Evolutionary conservation across 2,329 filamentous ascomycete genomes (phyloP).

Genomic region (Magnaporthiopsis incrustans): DNA sequence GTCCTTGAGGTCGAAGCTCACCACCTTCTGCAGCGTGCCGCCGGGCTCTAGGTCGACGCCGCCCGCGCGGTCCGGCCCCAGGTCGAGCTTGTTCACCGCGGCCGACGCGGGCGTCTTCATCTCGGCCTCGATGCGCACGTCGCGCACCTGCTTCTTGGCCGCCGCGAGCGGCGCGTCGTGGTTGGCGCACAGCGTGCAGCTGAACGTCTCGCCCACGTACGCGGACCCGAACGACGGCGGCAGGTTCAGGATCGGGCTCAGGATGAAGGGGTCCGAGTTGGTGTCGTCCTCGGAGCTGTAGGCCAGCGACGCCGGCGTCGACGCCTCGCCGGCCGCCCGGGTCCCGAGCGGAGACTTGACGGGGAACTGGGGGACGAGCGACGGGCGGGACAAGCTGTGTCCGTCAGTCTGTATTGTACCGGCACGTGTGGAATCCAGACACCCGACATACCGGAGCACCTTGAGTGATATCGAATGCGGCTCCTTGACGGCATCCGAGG

Average conservation of each 20-base stretch:
- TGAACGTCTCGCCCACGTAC: constrained; percentile 92
- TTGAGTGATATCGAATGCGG: constrained; percentile 74
- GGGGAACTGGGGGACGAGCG: constrained; percentile 63
- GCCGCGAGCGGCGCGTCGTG: constrained; percentile 51
- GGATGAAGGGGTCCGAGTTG: constrained; percentile 47
- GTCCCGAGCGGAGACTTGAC: constrained; percentile 38
- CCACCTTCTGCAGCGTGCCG: constrained; percentile 69
- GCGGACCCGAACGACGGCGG: constrained; percentile 88
- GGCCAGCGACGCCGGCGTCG: constrained; percentile 61
- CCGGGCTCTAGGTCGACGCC: constrained; percentile 48
- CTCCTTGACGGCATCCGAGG: constrained; percentile 57
- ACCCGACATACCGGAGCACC: constrained; percentile 51
- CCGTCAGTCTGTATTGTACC: not conserved
- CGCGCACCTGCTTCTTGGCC: constrained; percentile 49
- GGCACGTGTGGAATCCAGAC: not conserved
- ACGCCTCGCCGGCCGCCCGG: constrained; percentile 36
- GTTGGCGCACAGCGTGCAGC: constrained; percentile 92
- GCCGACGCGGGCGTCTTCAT: constrained; percentile 78
- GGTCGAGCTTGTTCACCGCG: constrained; percentile 53
- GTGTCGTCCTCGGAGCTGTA: constrained; percentile 43
- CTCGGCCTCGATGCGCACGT: constrained; percentile 78
- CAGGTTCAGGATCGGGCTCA: constrained; percentile 65
- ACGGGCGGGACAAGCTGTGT: constrained; percentile 72
- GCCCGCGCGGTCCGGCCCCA: constrained; percentile 35
- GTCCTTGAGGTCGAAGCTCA: constrained; percentile 84